Evolutionary conservation across 2,329 filamentous ascomycete genomes (phyloP).

Genomic region (Aspergillus niger): DNA sequence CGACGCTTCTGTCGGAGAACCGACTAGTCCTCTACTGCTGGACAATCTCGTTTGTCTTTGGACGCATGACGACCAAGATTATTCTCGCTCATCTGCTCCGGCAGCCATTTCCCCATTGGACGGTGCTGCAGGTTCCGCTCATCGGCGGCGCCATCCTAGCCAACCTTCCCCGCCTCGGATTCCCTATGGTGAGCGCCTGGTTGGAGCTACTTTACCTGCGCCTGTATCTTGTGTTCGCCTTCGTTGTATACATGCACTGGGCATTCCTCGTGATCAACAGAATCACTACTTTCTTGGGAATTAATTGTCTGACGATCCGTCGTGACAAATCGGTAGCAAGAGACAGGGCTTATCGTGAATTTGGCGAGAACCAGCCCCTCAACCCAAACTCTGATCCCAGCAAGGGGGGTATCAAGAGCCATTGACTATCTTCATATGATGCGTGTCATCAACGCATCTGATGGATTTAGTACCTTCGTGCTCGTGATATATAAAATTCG

Average conservation of each 20-base stretch:
- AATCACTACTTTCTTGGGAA: slow-evolving; percentile 89
- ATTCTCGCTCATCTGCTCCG: slow-evolving; percentile 92
- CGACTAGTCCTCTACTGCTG: slow-evolving; percentile 89
- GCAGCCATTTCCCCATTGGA: slow-evolving; percentile 97
- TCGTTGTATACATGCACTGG: slow-evolving; percentile 90
- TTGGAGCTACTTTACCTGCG: slow-evolving; percentile 80
- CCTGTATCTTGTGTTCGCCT: slow-evolving; percentile 78
- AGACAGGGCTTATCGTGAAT: slow-evolving; percentile 39
- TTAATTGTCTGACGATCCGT: slow-evolving; percentile 88
- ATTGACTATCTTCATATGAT: slow-evolving; percentile 13
- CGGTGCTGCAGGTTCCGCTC: slow-evolving; percentile 82
- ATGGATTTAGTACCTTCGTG: not conserved
- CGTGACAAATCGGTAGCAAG: slow-evolving; percentile 36
- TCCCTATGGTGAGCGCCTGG: slow-evolving; percentile 64
- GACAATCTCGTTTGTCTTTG: slow-evolving; percentile 95
- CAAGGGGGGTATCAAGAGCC: slow-evolving; percentile 22
- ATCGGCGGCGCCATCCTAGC: slow-evolving; percentile 79
- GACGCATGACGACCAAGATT: slow-evolving; percentile 97
- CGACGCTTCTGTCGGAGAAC: slow-evolving; percentile 77
- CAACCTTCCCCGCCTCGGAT: slow-evolving; percentile 77
- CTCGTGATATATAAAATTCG: not conserved
- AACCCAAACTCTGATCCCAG: slow-evolving; percentile 17
- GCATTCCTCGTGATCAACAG: slow-evolving; percentile 85
- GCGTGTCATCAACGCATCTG: no score
- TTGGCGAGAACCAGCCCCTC: slow-evolving; percentile 29